Evolutionary conservation across 495 filamentous ascomycete species (phyloP).

Genomic region (Xylaria scruposa): DNA sequence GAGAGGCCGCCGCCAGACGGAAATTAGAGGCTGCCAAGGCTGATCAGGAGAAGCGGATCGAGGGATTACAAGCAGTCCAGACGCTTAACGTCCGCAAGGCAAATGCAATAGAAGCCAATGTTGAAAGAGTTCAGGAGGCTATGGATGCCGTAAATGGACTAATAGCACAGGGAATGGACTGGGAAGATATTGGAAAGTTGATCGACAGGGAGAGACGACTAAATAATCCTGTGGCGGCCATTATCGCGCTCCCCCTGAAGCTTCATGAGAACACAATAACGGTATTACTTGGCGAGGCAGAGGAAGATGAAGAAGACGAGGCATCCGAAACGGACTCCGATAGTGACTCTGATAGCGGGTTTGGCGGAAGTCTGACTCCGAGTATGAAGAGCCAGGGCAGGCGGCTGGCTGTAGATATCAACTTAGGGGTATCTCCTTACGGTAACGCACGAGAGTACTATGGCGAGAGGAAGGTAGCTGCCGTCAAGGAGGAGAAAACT

Average conservation of each 20-base stretch:
- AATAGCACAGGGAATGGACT: slow-evolving; percentile 93
- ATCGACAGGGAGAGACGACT: slow-evolving; percentile 84
- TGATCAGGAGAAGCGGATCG: slow-evolving; percentile 84
- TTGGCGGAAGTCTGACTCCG: slow-evolving; percentile 47
- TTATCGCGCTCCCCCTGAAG: slow-evolving; percentile 88
- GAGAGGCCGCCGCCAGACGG: slow-evolving; percentile 77
- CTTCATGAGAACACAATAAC: slow-evolving; percentile 89
- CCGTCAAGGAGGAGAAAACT: slow-evolving; percentile 86
- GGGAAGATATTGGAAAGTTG: slow-evolving; percentile 85
- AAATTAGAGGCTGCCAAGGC: slow-evolving; percentile 81
- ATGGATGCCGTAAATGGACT: slow-evolving; percentile 89
- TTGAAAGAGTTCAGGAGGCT: slow-evolving; percentile 87
- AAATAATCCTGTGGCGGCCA: slow-evolving; percentile 83
- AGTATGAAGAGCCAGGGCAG: slow-evolving; percentile 50
- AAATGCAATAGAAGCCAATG: slow-evolving; percentile 85
- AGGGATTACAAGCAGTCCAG: slow-evolving; percentile 79
- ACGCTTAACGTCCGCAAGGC: slow-evolving; percentile 87
- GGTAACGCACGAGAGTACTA: slow-evolving; percentile 92
- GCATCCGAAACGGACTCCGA: slow-evolving; percentile 72
- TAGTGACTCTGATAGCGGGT: slow-evolving; percentile 62
- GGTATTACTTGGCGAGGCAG: slow-evolving; percentile 74
- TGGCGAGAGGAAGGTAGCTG: slow-evolving; percentile 81
- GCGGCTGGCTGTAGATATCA: slow-evolving; percentile 77
- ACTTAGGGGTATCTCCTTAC: slow-evolving; percentile 81
- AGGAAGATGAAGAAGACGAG: slow-evolving; percentile 55